Evolutionary conservation across 257 asterid species (phyloP), one percentile per base, ranked within the genome.

Genomic region (Dorcoceras hygrometricum): DNA sequence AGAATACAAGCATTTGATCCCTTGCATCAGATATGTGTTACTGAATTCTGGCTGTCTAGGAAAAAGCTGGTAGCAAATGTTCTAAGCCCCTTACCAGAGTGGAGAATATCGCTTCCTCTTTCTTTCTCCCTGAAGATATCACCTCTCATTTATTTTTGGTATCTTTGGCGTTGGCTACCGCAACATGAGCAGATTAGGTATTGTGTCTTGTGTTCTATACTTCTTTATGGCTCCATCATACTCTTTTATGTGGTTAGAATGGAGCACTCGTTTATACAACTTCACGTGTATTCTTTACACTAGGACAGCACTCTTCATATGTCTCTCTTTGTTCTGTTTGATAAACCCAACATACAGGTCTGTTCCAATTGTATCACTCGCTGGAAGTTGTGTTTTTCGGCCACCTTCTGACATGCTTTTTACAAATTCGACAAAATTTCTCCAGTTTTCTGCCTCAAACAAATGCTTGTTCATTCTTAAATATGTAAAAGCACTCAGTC

Each of bases 361-460:
- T 53, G 95, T 81, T 72, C 96, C 84, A 63, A 79, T 68, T 65
- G 89, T 69, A 63, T 89, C 93, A 46, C 83, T 71, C 57, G 82
- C 82, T 11, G 87, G 82, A 71, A 86, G 87, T 72, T 78, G 80
- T 23, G 76, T 70, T 71, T 56, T 79, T 59, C 68, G 83, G 46
- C 91, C 87, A 50, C 96, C 95, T 67, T 81, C 90, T 0, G 95
- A 79, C 95, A 90, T 88, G 75, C 79, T 77, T 63, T 78, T 88
- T 25, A 86, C 92, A 67, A 90, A 93, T 63, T 85, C 87, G 56
- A 86, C 87, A 63, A 92, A 72, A 69, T 83, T 82, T 68, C 86
- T 72, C 99, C 97, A 90, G 71, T 88, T 93, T 14, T 88, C 85
- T 57, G 87, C 80, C 65, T 84, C 96, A 70, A 93, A 86, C 77